Evolutionary conservation across 345 rosid genomes (phyloP), one percentile per base, ranked within the genome.

Genomic region (Populus ilicifolia): DNA sequence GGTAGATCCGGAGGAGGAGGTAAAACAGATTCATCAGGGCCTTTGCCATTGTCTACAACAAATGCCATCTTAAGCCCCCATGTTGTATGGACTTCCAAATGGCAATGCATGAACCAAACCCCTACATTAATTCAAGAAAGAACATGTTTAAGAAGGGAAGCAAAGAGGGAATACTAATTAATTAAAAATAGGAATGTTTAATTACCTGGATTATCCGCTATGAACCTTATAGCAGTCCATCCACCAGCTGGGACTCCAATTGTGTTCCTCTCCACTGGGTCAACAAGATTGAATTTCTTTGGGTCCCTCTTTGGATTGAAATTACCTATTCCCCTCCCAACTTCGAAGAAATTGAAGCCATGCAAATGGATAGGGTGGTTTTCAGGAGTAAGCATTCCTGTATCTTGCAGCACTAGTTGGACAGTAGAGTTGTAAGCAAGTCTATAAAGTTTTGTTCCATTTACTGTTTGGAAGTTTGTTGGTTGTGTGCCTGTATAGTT

Each of bases 241-340:
- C 99, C 99, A 41, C 99, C 98, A 8, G 98, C 76, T 20, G 98
- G 97, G 35, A 91, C 98, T 16, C 98, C 94, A 16, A 92, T 78
- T 2, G 99, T 96, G 87, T 93, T 96, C 81, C 99, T 87, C 80
- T 96, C 99, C 27, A 96, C 96, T 2, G 99, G 98, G 77, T 96
- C 99, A 6, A 89, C 87, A 41, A 96, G 89, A 77, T 93, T 93
- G 70, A 96, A 92, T 23, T 83, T 93, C 71, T 81, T 83, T 1
- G 91, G 86, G 72, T 92, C 96, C 35, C 71, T 85, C 63, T 87
- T 92, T 1, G 89, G 82, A 75, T 91, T 86, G 59, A 80, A 96
- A 75, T 96, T 93, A 39, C 98, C 98, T 14, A 88, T 65, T 72
- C 98, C 98, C 23, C 84, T 88, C 10, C 98, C 97, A 0, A 93